A percentile compares a stretch with the other conserved stretches of the same genome.
phyloP scores from a whole-genome alignment of 1,284 basidiomycete genomes.

The Cryptococcus maquisensis region DNA sequence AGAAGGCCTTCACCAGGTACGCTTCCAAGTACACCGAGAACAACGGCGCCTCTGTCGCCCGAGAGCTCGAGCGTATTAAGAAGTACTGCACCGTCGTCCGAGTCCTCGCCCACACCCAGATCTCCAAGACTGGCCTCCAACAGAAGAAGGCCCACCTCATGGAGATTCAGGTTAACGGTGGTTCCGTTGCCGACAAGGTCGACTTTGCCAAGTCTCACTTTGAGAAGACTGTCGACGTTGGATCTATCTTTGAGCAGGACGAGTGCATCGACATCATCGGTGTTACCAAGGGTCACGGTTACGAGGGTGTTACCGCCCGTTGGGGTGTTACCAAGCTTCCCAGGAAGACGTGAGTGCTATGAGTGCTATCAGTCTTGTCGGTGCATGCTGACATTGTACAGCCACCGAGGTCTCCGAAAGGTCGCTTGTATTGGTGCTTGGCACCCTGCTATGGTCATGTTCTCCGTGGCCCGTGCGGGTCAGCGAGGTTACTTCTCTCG shows the following conservation, averaged over 20 bases:
- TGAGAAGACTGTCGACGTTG: constrained; percentile 91
- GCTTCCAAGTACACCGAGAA: constrained; percentile 99
- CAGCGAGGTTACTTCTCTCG: constrained; percentile 99
- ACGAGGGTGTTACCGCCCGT: constrained; percentile 98
- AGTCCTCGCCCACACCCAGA: constrained; percentile 97
- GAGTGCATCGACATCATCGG: constrained; percentile 97
- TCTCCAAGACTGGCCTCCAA: constrained; percentile 92
- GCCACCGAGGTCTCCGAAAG: constrained; percentile 97
- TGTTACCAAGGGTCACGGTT: constrained; percentile 98
- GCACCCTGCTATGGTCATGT: constrained; percentile 69
- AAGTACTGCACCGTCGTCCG: constrained; percentile 99
- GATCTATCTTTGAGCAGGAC: constrained; percentile 88
- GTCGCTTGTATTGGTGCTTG: constrained; percentile 91
- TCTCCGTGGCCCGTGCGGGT: constrained; percentile 99
- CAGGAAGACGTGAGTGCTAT: constrained; percentile 18
- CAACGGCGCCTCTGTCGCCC: constrained; percentile 82
- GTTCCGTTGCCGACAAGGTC: constrained; percentile 95
- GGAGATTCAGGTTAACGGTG: constrained; percentile 99
- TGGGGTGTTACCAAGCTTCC: constrained; percentile 78
- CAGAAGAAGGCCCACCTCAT: constrained; percentile 99
- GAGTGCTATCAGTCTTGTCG: constrained; percentile 81
- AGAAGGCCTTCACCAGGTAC: constrained; percentile 97
- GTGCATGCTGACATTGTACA: constrained; percentile 47
- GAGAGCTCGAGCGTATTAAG: constrained; percentile 98
- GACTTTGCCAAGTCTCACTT: constrained; percentile 93